Percentiles rank a stretch among this genome's conserved stretches.
Conservation (phyloP, 2,329 filamentous ascomycete species). For the Beauveria medogensis region DNA sequence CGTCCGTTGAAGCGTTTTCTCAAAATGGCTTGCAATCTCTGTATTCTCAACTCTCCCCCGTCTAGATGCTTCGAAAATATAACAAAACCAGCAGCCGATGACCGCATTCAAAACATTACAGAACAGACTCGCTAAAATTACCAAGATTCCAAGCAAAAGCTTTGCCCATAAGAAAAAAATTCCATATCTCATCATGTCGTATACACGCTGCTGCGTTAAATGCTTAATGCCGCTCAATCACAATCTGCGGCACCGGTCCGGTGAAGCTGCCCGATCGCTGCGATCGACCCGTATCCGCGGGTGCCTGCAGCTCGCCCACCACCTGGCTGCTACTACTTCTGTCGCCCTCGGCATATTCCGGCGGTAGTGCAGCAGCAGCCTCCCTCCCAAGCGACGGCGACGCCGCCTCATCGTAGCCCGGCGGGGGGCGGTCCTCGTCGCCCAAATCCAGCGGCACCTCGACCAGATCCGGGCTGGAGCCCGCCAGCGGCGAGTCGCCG, state of each 20-base stretch:
- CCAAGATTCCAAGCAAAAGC: not conserved
- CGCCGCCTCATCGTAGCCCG: constrained; percentile 46
- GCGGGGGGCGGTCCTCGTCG: constrained; percentile 31
- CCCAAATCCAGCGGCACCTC: constrained; percentile 45
- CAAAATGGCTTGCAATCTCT: not conserved
- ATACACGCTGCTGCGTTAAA: not conserved
- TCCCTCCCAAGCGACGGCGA: constrained; percentile 14
- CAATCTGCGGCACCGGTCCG: constrained; percentile 9
- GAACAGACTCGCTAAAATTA: not conserved
- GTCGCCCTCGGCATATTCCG: constrained; percentile 36
- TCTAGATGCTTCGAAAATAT: not conserved
- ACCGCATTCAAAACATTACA: not conserved
- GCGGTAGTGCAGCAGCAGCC: constrained; percentile 35
- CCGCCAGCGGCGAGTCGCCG: constrained; percentile 21
- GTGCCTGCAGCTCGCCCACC: not conserved
- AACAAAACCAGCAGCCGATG: not conserved
- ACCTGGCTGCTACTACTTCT: not conserved
- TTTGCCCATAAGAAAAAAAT: not conserved
- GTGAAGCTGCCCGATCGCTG: not conserved
- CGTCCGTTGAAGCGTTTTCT: no score
- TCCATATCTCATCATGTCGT: not conserved
- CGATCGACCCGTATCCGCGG: not conserved
- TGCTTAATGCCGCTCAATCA: constrained; percentile 13
- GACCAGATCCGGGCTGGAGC: constrained; percentile 44
- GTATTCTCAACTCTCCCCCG: not conserved